phyloP scores from a whole-genome alignment of 2,329 filamentous ascomycete genomes.

The Berkeleyomyces basicola region DNA sequence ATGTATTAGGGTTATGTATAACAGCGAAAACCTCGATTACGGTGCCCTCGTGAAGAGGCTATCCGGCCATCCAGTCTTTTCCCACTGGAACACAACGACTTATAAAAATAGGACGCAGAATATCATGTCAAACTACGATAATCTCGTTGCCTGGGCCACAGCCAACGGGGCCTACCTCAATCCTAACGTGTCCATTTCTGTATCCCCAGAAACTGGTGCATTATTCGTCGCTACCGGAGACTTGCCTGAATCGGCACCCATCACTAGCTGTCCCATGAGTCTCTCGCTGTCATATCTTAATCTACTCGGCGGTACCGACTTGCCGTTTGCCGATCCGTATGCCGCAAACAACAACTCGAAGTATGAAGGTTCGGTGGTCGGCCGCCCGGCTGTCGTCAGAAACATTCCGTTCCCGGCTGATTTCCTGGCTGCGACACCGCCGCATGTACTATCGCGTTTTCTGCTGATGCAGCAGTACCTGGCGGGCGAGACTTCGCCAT shows the following conservation, averaged over 20 bases:
- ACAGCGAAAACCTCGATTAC: neutral
- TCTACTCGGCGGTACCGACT: slow-evolving; percentile 23
- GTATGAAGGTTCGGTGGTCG: neutral
- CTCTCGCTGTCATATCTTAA: slow-evolving; percentile 44
- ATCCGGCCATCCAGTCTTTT: too few relatives aligned
- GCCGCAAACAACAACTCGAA: neutral
- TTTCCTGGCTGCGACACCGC: slow-evolving; percentile 34
- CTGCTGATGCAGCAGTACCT: slow-evolving; percentile 54
- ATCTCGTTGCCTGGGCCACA: slow-evolving; percentile 33
- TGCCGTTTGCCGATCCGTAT: slow-evolving; percentile 14
- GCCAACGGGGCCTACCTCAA: slow-evolving; percentile 32
- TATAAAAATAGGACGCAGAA: neutral
- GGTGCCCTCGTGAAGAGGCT: too few relatives aligned
- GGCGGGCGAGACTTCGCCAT: slow-evolving; percentile 39
- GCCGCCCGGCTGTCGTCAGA: slow-evolving; percentile 3
- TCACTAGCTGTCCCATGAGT: slow-evolving; percentile 36
- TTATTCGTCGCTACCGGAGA: slow-evolving; percentile 34
- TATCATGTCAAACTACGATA: neutral
- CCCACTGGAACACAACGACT: too few relatives aligned
- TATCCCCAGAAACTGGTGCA: slow-evolving; percentile 32
- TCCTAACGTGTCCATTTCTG: slow-evolving; percentile 34
- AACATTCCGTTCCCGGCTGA: slow-evolving; percentile 26
- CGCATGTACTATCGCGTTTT: slow-evolving; percentile 48
- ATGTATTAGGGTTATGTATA: neutral
- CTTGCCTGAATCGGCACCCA: slow-evolving; percentile 22